Evolutionary conservation across 2,329 filamentous ascomycete species (phyloP).

Genomic region (Fusarium newnesense): DNA sequence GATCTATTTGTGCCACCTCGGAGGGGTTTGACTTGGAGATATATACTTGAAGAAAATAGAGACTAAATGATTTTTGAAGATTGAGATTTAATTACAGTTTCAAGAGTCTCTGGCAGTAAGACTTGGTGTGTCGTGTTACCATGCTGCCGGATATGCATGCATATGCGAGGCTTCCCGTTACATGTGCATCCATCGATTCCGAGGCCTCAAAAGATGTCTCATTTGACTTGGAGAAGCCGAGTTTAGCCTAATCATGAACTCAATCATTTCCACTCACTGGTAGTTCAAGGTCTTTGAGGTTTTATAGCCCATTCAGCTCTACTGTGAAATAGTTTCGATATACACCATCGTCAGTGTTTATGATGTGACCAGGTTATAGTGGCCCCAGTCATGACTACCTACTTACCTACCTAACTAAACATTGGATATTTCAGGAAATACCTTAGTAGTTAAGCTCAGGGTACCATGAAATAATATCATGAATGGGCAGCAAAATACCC

Average conservation of each 20-base stretch:
- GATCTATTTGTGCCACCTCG: not conserved
- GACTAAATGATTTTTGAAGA: not conserved
- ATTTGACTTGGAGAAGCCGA: not conserved
- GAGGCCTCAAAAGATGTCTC: not conserved
- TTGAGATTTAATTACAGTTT: not conserved
- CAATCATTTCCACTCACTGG: not conserved
- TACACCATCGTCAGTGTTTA: slow-evolving; percentile 11
- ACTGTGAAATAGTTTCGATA: not conserved
- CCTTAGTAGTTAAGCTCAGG: not conserved
- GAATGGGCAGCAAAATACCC: not conserved
- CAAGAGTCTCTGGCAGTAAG: not conserved
- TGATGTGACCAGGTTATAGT: slow-evolving; percentile 9
- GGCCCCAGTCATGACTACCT: not conserved
- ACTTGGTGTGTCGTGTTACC: slow-evolving; percentile 18
- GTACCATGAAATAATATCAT: not conserved
- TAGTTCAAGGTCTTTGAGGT: not conserved
- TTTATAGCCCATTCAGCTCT: not conserved
- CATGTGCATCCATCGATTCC: not conserved
- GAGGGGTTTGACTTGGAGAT: not conserved
- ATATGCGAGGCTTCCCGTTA: slow-evolving; percentile 6
- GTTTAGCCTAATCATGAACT: not conserved
- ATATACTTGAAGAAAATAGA: not conserved
- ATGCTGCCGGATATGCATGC: slow-evolving; percentile 8
- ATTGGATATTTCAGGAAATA: not conserved
- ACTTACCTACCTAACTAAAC: not conserved